These are phyloP conservation scores for Emmonsiellopsis sp. DNA, from an alignment of 2,329 filamentous ascomycete species.

Conservation along the genomic window DNA sequence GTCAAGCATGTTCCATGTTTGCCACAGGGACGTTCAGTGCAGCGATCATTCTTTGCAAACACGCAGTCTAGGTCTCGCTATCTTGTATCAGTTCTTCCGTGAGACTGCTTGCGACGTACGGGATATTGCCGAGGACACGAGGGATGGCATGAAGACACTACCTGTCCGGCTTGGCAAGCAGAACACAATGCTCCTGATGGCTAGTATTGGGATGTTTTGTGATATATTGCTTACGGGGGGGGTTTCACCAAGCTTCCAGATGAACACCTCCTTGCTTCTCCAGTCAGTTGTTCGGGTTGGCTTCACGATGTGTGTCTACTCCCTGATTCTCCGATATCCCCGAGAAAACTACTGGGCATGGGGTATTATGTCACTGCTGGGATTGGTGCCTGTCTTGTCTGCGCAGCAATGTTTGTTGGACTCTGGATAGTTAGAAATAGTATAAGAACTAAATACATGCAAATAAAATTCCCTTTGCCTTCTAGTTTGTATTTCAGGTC, in stretches of 20 bases:
- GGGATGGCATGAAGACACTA: constrained; percentile 6
- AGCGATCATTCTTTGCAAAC: constrained; percentile 1
- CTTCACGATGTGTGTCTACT: background rate
- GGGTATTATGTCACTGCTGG: constrained; percentile 1
- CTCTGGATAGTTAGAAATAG: too few species aligned
- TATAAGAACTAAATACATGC: too few species aligned
- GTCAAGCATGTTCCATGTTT: constrained; percentile 2
- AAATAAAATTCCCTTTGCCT: too few species aligned
- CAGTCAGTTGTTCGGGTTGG: background rate
- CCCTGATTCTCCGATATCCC: constrained; percentile 1
- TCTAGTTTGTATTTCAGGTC: too few species aligned
- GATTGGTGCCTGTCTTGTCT: background rate
- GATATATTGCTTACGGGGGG: background rate
- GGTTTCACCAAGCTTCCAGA: background rate
- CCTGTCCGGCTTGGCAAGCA: constrained; percentile 4
- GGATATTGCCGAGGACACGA: constrained; percentile 8
- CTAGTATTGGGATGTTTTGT: background rate
- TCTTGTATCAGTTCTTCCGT: constrained; percentile 10
- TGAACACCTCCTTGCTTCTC: background rate
- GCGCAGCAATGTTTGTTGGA: background rate
- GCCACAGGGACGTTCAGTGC: background rate
- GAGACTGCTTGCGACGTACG: constrained; percentile 8
- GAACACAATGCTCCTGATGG: background rate
- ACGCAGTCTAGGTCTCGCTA: constrained; percentile 7
- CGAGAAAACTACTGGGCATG: constrained; percentile 1